Percentiles rank a stretch among this genome's conserved stretches.
These are phyloP conservation scores for Acanthochlamys bracteata DNA, from an alignment of 106 monocot genomes.

Conservation along the genomic window DNA sequence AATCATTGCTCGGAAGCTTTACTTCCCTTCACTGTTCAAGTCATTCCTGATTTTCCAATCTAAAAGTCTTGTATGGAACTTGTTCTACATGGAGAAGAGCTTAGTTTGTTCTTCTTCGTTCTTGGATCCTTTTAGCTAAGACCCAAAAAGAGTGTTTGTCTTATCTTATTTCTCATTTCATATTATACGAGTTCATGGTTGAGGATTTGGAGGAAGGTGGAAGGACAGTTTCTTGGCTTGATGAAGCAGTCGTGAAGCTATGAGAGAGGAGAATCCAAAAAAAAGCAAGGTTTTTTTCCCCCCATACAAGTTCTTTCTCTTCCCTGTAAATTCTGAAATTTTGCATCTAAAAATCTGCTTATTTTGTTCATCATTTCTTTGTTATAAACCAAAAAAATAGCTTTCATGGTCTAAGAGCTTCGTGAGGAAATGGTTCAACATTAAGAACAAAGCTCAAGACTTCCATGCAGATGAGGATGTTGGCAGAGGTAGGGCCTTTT, in stretches of 20 bases:
- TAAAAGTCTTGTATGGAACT: too few relatives aligned
- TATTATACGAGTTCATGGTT: neutral
- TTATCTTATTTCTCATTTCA: neutral
- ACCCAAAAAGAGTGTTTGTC: neutral
- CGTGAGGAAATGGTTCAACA: constrained; percentile 96
- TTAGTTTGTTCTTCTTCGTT: neutral
- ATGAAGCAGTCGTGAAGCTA: constrained; percentile 62
- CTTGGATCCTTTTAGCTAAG: constrained; percentile 1
- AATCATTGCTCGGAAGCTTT: too few relatives aligned
- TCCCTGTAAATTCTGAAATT: neutral
- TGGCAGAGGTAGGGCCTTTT: constrained; percentile 38
- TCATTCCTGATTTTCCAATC: too few relatives aligned
- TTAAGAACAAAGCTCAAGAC: constrained; percentile 86
- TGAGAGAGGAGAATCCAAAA: constrained; percentile 84
- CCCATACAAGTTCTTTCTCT: neutral
- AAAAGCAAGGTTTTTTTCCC: constrained; percentile 78
- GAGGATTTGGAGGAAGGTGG: neutral
- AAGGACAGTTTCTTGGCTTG: constrained; percentile 10
- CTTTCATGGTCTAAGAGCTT: constrained; percentile 91
- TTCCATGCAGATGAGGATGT: constrained; percentile 72
- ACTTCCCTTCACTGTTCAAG: too few relatives aligned
- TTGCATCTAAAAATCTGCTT: neutral
- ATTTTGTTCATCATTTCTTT: neutral
- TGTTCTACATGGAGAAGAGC: too few relatives aligned
- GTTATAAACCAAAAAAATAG: constrained; percentile 27